Conservation (phyloP, 345 rosid genomes). For the Trapa bicornis region DNA sequence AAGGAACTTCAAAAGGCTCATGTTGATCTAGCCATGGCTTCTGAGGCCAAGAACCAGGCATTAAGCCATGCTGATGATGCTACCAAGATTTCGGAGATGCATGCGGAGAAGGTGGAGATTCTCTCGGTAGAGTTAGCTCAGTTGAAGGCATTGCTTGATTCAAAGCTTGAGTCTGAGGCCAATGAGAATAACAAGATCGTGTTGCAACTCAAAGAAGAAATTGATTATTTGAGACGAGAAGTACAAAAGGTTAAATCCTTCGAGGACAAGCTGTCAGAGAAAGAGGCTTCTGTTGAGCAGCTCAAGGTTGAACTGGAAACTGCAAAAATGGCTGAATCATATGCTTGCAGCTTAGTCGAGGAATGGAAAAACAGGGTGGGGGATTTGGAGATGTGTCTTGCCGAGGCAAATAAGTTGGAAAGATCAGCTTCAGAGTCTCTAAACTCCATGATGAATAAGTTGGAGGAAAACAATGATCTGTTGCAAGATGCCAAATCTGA, state of each 20-base stretch:
- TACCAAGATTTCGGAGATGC: constrained; percentile 75
- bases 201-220: constrained; percentile 23
- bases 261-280: constrained; percentile 45
- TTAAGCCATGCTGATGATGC: constrained; percentile 82
- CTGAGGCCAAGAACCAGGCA: constrained; percentile 80
- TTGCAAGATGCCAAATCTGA: constrained; percentile 61
- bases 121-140: constrained; percentile 62
- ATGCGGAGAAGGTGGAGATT: constrained; percentile 62
- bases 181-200: constrained; percentile 35
- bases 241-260: constrained; percentile 41
- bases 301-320: constrained; percentile 76
- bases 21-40: constrained; percentile 55
- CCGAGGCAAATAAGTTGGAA: constrained; percentile 62
- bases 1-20: constrained; percentile 61
- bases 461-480: constrained; percentile 57
- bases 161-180: constrained; percentile 43
- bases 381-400: constrained; percentile 45
- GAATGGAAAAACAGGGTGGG: constrained; percentile 61
- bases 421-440: constrained; percentile 75
- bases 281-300: constrained; percentile 51
- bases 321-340: constrained; percentile 75
- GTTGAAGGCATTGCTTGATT: constrained; percentile 64
- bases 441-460: constrained; percentile 74
- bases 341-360: constrained; percentile 54
- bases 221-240: constrained; percentile 41